Conservation (phyloP, 768 basidiomycete genomes). For the Guyanaporus albipodus region DNA sequence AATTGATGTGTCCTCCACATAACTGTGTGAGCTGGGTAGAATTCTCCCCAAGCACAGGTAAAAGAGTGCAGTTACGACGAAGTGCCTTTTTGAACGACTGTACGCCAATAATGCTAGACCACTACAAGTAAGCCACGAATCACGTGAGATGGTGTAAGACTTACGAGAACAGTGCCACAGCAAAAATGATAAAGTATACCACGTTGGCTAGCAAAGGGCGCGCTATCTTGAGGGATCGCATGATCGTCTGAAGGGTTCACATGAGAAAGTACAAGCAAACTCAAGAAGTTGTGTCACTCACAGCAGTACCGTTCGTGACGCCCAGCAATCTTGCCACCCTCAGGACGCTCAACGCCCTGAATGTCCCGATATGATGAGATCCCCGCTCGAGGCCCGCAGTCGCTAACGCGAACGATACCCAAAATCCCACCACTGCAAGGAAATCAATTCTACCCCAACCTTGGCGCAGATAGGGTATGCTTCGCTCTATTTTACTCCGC, state of each 20-base stretch:
- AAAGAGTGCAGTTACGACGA: slow-evolving; percentile 58
- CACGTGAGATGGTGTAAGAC: slow-evolving; percentile 17
- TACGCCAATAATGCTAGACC: slow-evolving; percentile 75
- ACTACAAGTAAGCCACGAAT: not conserved
- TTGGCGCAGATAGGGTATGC: slow-evolving; percentile 86
- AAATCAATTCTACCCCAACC: slow-evolving; percentile 91
- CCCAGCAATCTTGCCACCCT: slow-evolving; percentile 78
- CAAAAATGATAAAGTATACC: slow-evolving; percentile 87
- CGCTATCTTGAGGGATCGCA: slow-evolving; percentile 88
- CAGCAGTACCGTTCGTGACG: slow-evolving; percentile 90
- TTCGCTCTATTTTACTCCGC: slow-evolving; percentile 52
- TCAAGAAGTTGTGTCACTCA: slow-evolving; percentile 34
- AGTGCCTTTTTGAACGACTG: slow-evolving; percentile 89
- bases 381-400: slow-evolving; percentile 62
- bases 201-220: slow-evolving; percentile 84
- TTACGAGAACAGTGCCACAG: slow-evolving; percentile 83
- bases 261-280: slow-evolving; percentile 7
- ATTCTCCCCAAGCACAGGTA: slow-evolving; percentile 50
- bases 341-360: slow-evolving; percentile 84
- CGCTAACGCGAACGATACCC: slow-evolving; percentile 77
- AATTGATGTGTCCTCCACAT: slow-evolving; percentile 81
- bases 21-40: slow-evolving; percentile 48
- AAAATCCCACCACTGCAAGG: slow-evolving; percentile 81
- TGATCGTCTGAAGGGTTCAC: slow-evolving; percentile 56
- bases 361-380: slow-evolving; percentile 71